A percentile compares a stretch with the other conserved stretches of the same genome.
Conservation (phyloP, 208 protist genomes). For the Acanthamoeba sp. region DNA sequence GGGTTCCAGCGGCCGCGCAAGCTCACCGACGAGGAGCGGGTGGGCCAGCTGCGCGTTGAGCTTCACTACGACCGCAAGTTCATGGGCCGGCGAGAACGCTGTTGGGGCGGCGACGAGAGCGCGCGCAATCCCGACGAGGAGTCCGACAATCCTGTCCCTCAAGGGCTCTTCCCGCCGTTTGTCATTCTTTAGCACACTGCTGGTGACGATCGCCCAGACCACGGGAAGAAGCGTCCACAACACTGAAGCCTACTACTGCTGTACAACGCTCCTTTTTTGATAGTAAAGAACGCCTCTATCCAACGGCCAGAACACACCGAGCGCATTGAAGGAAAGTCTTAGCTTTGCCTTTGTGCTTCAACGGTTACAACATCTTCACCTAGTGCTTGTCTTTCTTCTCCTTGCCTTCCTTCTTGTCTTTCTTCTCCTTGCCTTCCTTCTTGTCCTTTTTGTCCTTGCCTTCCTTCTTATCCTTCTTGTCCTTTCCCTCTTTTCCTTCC, state of each 20-base stretch:
- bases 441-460: constrained; percentile 2
- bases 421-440: neutral
- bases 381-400: constrained; percentile 17
- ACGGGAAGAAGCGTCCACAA: neutral
- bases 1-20: constrained; percentile 1
- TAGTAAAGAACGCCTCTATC: too few relatives aligned
- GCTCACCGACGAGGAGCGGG: constrained; percentile 22
- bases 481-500: neutral
- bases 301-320: too few relatives aligned
- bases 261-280: too few relatives aligned
- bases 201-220: too few relatives aligned
- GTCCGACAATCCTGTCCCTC: neutral
- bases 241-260: too few relatives aligned
- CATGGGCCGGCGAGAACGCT: constrained; percentile 10
- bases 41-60: constrained; percentile 34
- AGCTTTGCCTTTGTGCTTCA: too few relatives aligned
- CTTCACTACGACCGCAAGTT: constrained; percentile 51
- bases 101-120: neutral
- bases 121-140: neutral
- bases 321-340: too few relatives aligned
- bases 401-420: neutral
- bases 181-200: constrained; percentile 6
- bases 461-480: constrained; percentile 6
- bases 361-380: neutral
- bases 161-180: constrained; percentile 40